These are phyloP conservation scores for Hypoxylon cercidicola DNA, from an alignment of 495 filamentous ascomycete genomes.

Conservation along the genomic window DNA sequence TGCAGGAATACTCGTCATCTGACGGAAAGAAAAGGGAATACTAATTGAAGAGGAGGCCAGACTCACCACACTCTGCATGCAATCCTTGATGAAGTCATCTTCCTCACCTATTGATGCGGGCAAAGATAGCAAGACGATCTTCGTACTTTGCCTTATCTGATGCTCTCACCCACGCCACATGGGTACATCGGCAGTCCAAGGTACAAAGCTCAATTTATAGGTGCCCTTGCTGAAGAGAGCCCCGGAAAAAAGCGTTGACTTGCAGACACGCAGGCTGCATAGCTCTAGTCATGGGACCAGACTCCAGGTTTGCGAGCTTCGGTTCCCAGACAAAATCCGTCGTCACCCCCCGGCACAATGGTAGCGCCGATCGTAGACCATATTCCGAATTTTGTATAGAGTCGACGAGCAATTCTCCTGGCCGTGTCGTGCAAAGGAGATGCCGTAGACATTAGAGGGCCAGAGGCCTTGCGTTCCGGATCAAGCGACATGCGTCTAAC, in stretches of 20 bases:
- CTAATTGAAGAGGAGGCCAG: constrained; percentile 31
- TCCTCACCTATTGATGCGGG: constrained; percentile 30
- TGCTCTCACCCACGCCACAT: constrained; percentile 32
- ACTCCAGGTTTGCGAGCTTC: constrained; percentile 35
- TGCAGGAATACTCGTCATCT: constrained; percentile 44
- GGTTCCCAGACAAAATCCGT: constrained; percentile 43
- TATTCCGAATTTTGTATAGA: constrained; percentile 32
- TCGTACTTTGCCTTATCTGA: constrained; percentile 36
- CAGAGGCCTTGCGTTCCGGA: constrained; percentile 38
- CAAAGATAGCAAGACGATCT: constrained; percentile 27
- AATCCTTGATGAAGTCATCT: constrained; percentile 36
- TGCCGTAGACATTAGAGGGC: constrained; percentile 23
- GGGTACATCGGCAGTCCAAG: constrained; percentile 31
- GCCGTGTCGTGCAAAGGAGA: constrained; percentile 30
- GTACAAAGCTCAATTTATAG: constrained; percentile 34
- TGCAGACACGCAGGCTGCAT: constrained; percentile 28
- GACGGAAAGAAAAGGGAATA: constrained; percentile 36
- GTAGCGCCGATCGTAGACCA: constrained; percentile 37
- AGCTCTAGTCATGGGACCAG: constrained; percentile 35
- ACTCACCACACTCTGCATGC: constrained; percentile 36
- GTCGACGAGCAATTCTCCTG: constrained; percentile 22
- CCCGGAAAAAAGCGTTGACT: constrained; percentile 8
- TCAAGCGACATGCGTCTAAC: constrained; percentile 41
- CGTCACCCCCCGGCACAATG: constrained; percentile 33
- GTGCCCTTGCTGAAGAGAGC: constrained; percentile 14